Base-by-base conservation (phyloP, 2,329 filamentous ascomycete genomes). In the Colletotrichum noveboracense region DNA sequence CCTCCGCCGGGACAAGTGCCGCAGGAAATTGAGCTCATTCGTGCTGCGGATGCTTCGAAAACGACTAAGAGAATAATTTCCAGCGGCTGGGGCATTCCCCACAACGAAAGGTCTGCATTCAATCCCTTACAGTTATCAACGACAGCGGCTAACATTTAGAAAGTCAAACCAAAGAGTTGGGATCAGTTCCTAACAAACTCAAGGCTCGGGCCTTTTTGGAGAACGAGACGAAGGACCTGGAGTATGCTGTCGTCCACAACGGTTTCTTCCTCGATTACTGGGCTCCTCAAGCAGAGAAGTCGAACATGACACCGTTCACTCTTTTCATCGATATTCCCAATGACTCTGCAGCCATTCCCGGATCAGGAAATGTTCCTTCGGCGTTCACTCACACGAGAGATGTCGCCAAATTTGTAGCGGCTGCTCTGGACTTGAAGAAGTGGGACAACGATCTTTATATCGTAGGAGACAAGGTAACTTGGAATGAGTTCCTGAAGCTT, bases 341-440 rank as follows among this genome's bases (percentile, higher is more conserved):
- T 74, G 85, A 86, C 14, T 80, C 80, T 5, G 89, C 89, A 1
- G 87, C 85, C 13, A 86, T 90, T 24, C 89, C 89, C 0, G 88
- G 88, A 0, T 82, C 85, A 26, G 90, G 90, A 0, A 82, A 87
- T n/a, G 83, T 81, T 7, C 80, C 80, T 5, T 82, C 88, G 10
- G 80, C 83, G 5, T 87, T 89, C 79, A 91, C 88, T 0, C 87
- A 90, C 77, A 88, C 85, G 1, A 80, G 80, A 6, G 89, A 91
- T 78, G 81, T 91, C 55, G 88, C 85, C 5, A 83, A 80, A 43
- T 90, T 88, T 70, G 83, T 89, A 7, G 85, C 83, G 9, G 83
- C 82, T 6, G 72, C 83, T 5, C 77, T 91, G 16, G 83, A 84
- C n/a, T 75, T 86, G 26, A 78, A 84, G 5, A 82, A 82, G 26